These are phyloP conservation scores for Aaosphaeria arxii DNA, from an alignment of 2,329 filamentous ascomycete genomes.

Conservation along the genomic window DNA sequence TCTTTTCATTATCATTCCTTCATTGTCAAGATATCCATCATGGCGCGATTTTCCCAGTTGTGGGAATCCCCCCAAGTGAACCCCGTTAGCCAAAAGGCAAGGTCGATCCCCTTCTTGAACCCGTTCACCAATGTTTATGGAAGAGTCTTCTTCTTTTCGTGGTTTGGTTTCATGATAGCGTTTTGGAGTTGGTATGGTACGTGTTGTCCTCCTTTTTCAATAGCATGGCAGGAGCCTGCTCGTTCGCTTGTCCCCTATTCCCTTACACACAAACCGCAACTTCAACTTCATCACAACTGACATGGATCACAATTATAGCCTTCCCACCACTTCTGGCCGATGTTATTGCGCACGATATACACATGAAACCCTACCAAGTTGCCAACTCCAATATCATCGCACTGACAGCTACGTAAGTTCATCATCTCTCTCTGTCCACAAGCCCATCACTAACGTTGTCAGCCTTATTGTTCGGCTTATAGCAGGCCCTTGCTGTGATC, in stretches of 20 bases:
- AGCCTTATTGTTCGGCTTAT: constrained; percentile 68
- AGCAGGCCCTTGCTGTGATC: constrained; percentile 77
- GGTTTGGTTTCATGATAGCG: constrained; percentile 78
- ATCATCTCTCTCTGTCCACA: background rate
- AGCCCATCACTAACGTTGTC: background rate
- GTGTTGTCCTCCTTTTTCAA: constrained; percentile 1
- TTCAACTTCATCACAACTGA: background rate
- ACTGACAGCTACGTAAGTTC: constrained; percentile 42
- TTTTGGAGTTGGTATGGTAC: constrained; percentile 69
- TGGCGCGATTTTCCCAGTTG: constrained; percentile 16
- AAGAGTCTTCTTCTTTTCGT: constrained; percentile 83
- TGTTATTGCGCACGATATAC: constrained; percentile 73
- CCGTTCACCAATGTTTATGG: constrained; percentile 71
- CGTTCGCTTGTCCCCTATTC: background rate
- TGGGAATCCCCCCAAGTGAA: constrained; percentile 65
- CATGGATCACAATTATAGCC: constrained; percentile 15
- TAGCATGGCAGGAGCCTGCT: constrained; percentile 7
- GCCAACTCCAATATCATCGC: constrained; percentile 88
- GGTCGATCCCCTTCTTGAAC: constrained; percentile 74
- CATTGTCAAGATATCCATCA: constrained; percentile 1
- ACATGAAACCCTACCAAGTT: constrained; percentile 66
- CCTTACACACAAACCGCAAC: background rate
- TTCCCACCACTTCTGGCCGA: constrained; percentile 27
- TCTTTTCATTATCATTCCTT: background rate
- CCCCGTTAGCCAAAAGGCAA: constrained; percentile 76